Evolutionary conservation across 108 stramenopile species (phyloP).

Genomic region (Asterionellopsis glacialis): DNA sequence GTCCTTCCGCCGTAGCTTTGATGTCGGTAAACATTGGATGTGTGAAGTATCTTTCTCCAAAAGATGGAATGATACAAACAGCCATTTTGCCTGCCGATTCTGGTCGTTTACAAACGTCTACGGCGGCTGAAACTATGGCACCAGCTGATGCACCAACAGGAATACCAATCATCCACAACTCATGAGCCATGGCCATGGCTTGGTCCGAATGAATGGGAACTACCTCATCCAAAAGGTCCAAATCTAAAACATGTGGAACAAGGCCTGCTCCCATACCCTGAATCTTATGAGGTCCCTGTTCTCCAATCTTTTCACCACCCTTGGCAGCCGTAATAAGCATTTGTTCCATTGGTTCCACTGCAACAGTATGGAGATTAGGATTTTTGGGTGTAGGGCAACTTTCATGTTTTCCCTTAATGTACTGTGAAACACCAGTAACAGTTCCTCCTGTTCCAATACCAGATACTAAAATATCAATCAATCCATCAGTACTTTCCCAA

Average conservation of each 20-base stretch:
- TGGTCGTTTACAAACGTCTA: slow-evolving; percentile 50
- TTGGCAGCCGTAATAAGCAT: slow-evolving; percentile 36
- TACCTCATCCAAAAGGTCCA: slow-evolving; percentile 59
- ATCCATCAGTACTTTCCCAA: slow-evolving; percentile 60
- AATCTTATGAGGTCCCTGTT: slow-evolving; percentile 54
- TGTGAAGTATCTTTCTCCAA: slow-evolving; percentile 76
- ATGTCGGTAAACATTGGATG: slow-evolving; percentile 32
- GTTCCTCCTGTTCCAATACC: slow-evolving; percentile 82
- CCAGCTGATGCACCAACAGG: slow-evolving; percentile 59
- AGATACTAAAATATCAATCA: slow-evolving; percentile 56
- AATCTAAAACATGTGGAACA: slow-evolving; percentile 49
- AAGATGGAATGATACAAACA: slow-evolving; percentile 67
- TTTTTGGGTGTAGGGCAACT: slow-evolving; percentile 25
- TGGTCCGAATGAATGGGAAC: slow-evolving; percentile 53
- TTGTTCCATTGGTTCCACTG: slow-evolving; percentile 62
- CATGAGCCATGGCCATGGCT: slow-evolving; percentile 41
- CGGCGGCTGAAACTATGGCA: slow-evolving; percentile 60
- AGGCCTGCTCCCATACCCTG: slow-evolving; percentile 74
- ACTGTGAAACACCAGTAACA: slow-evolving; percentile 65
- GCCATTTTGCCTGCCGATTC: slow-evolving; percentile 47
- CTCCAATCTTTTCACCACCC: slow-evolving; percentile 41
- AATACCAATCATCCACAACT: slow-evolving; percentile 55
- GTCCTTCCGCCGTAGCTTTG: slow-evolving; percentile 25
- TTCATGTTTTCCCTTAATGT: slow-evolving; percentile 38
- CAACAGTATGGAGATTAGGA: slow-evolving; percentile 50